These are phyloP conservation scores for Cutaneotrichosporon cyanovorans DNA, from an alignment of 1,284 basidiomycete species.

Conservation along the genomic window DNA sequence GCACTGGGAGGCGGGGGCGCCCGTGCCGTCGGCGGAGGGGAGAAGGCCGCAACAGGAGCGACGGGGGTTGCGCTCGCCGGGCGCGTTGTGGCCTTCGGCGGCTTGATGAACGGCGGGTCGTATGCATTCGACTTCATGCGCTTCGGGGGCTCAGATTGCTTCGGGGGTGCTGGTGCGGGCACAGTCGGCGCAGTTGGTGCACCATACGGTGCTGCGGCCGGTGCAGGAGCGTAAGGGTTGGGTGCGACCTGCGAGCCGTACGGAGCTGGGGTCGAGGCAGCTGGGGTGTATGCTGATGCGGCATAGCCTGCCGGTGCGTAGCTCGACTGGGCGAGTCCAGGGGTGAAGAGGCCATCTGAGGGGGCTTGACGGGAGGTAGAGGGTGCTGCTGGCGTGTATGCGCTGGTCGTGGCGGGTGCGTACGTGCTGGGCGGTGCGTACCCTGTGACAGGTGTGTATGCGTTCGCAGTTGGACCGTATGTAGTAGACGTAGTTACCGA, in stretches of 20 bases:
- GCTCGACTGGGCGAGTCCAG: neutral
- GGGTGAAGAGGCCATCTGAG: neutral
- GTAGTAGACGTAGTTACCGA: too few relatives aligned
- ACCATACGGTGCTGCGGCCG: slow-evolving; percentile 8
- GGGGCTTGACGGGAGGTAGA: neutral
- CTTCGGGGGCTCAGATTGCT: slow-evolving; percentile 24
- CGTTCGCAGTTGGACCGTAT: too few relatives aligned
- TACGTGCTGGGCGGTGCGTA: slow-evolving; percentile 1
- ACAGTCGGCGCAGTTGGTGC: slow-evolving; percentile 14
- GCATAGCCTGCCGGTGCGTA: neutral
- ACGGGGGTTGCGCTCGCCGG: slow-evolving; percentile 5
- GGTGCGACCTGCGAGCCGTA: slow-evolving; percentile 8
- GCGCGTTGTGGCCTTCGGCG: slow-evolving; percentile 33
- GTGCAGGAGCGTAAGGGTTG: slow-evolving; percentile 24
- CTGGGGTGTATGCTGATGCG: slow-evolving; percentile 14
- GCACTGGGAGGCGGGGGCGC: slow-evolving; percentile 11
- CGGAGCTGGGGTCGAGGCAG: slow-evolving; percentile 1
- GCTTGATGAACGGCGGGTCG: slow-evolving; percentile 37
- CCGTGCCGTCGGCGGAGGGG: slow-evolving; percentile 8
- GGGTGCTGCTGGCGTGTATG: slow-evolving; percentile 1
- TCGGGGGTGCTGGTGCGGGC: slow-evolving; percentile 5
- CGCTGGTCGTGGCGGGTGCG: neutral
- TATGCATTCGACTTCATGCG: slow-evolving; percentile 40
- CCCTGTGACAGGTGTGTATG: neutral
- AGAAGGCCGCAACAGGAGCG: neutral